Base-by-base conservation (phyloP, 1,284 basidiomycete genomes). In the Moniliella sp. region DNA sequence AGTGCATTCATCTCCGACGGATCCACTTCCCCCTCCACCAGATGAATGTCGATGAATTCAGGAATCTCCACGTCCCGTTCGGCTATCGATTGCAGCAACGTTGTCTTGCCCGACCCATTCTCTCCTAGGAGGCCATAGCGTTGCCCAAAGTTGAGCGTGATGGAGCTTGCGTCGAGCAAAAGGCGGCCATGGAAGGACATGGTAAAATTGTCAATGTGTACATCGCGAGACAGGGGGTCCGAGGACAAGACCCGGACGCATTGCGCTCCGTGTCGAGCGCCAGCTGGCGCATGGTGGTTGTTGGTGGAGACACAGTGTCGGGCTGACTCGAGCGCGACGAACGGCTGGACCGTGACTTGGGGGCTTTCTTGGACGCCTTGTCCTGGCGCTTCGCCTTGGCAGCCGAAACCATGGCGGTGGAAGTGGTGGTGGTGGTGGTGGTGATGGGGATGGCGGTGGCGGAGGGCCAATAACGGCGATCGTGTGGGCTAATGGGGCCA, bases 141-240 rank as follows among this genome's bases (percentile, higher is more conserved):
- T 62, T 94, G 81, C 4, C 86, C 86, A 57, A 93, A 94, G 65
- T 94, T 94, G 50, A 94, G 75, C n/a, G 80, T 63, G 46, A 84
- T 73, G 62, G 76, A 73, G 32, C 82, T 84, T 43, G 73, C 74
- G 63, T 94, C 86, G 52, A 94, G 76, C 47, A 94, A 71, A 15
- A 94, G 67, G 36, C 88, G 74, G 23, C 88, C 88, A 59, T 97
- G 88, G 73, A 94, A 97, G 3, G 84, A 93, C 35, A 97, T 73
- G 3, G 84, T 91, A 64, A 76, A 97, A 32, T 76, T 72, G 61
- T 93, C 83, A 50, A 97, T 88, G 67, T 94, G 93, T 69, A 97
- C 78, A 67, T 97, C 88, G 43, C 88, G 76, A 36, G 75, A 72
- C 64, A 93, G 84, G 35, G 69, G 63, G 66, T 97, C 91, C 28